These are phyloP conservation scores for Papiliotrema flavescens DNA, from an alignment of 1,284 basidiomycete species.

Conservation along the genomic window DNA sequence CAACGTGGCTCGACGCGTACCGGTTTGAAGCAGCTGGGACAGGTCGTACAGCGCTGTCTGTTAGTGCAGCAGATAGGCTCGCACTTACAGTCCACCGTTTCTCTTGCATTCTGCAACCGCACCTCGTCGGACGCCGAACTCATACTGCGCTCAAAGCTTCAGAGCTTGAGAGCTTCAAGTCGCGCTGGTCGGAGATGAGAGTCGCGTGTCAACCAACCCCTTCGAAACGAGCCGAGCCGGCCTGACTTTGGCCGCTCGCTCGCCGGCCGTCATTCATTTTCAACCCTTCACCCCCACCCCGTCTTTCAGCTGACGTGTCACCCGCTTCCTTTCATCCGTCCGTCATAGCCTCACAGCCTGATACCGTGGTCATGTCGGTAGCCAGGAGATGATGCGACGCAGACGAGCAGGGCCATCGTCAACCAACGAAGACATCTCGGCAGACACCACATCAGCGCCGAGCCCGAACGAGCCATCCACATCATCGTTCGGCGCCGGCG, in stretches of 20 bases:
- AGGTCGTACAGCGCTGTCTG: conserved; percentile 40
- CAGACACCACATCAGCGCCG: background rate
- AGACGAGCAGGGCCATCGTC: background rate
- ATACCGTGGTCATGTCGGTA: background rate
- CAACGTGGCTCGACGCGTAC: conserved; percentile 15
- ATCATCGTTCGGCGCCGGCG: background rate
- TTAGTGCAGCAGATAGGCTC: background rate
- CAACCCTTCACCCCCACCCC: background rate
- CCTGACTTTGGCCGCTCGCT: no score
- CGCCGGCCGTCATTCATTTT: background rate
- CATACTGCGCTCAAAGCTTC: background rate
- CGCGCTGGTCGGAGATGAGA: background rate
- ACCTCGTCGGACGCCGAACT: conserved; percentile 19
- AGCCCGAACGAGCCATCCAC: background rate
- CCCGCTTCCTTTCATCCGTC: background rate
- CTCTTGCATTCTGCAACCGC: conserved; percentile 41
- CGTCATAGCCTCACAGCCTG: background rate
- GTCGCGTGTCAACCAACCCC: background rate
- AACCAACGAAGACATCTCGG: background rate
- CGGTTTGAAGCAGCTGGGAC: conserved; percentile 43
- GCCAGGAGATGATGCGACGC: background rate
- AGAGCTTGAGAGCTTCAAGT: background rate
- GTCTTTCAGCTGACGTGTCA: no score
- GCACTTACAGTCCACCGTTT: conserved; percentile 44
- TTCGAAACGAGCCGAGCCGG: background rate